phyloP scores from a whole-genome alignment of 305 asterid genomes.

The Ilex paraguariensis region DNA sequence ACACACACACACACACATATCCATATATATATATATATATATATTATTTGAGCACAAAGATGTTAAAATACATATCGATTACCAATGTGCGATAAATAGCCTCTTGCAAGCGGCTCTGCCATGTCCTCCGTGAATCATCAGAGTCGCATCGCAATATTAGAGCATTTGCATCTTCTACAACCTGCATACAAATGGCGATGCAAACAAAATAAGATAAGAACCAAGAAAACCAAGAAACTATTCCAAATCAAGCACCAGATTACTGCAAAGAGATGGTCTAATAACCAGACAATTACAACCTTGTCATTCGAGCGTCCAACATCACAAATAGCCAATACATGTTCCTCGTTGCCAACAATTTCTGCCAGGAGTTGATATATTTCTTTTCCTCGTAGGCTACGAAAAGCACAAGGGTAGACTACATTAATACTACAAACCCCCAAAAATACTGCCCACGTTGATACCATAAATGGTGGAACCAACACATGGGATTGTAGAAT shows the following conservation, averaged over 20 bases:
- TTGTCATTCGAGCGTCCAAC: constrained; percentile 52
- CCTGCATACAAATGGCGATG: constrained; percentile 30
- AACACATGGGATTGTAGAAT: no score
- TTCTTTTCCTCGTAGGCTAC: constrained; percentile 85
- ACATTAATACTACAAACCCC: constrained; percentile 14
- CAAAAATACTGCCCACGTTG: no score
- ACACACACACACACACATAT: no score
- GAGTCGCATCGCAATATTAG: constrained; percentile 71
- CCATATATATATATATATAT: no score
- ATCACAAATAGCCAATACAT: constrained; percentile 71
- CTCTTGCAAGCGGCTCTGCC: constrained; percentile 85
- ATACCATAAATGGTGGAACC: no score
- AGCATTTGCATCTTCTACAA: constrained; percentile 77
- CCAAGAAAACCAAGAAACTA: constrained; percentile 13
- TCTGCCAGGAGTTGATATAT: constrained; percentile 74
- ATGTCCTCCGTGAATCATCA: constrained; percentile 57
- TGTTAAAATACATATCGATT: neutral
- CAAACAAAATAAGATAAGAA: constrained; percentile 20
- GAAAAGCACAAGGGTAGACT: constrained; percentile 15
- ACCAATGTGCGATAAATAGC: constrained; percentile 94
- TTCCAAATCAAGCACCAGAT: neutral
- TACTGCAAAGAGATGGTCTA: no score
- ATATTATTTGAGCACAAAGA: no score
- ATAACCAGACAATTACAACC: constrained; percentile 26
- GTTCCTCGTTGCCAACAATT: constrained; percentile 56